phyloP scores from a whole-genome alignment of 371 early-diverging fungal species.

The Fennellomyces sp. region DNA sequence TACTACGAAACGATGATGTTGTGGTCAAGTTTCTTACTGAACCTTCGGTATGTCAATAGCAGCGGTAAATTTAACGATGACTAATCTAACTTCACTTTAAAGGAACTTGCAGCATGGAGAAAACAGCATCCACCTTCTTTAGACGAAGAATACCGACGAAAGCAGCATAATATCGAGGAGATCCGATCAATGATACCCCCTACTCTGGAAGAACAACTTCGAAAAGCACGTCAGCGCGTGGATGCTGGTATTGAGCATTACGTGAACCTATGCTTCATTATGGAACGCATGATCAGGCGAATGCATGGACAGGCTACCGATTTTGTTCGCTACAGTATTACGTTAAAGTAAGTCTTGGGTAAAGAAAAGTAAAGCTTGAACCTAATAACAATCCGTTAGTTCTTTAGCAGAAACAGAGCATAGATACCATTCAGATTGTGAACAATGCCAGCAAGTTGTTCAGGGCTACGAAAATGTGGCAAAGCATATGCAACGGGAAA shows the following conservation, averaged over 20 bases:
- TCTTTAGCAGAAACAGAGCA: slow-evolving; percentile 63
- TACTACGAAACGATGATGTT: slow-evolving; percentile 63
- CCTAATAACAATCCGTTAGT: neutral
- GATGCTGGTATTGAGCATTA: slow-evolving; percentile 61
- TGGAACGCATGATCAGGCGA: slow-evolving; percentile 70
- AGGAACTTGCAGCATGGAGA: slow-evolving; percentile 59
- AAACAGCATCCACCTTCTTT: slow-evolving; percentile 50
- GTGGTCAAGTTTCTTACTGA: slow-evolving; percentile 69
- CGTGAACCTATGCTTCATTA: slow-evolving; percentile 61
- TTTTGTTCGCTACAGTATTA: slow-evolving; percentile 58
- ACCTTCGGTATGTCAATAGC: slow-evolving; percentile 50
- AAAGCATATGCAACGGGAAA: slow-evolving; percentile 57
- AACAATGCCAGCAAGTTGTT: slow-evolving; percentile 60
- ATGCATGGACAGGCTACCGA: slow-evolving; percentile 67
- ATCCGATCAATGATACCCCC: slow-evolving; percentile 41
- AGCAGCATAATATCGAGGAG: slow-evolving; percentile 31
- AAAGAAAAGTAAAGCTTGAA: neutral
- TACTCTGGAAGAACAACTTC: slow-evolving; percentile 57
- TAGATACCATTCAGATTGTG: slow-evolving; percentile 67
- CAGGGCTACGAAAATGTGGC: slow-evolving; percentile 65
- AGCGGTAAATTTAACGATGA: neutral
- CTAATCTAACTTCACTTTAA: too few species aligned
- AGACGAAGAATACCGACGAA: slow-evolving; percentile 58
- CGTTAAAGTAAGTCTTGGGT: slow-evolving; percentile 50
- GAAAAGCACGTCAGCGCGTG: slow-evolving; percentile 53